Conservation (phyloP, 2,329 filamentous ascomycete species). For the Rhynchosporium secalis region DNA sequence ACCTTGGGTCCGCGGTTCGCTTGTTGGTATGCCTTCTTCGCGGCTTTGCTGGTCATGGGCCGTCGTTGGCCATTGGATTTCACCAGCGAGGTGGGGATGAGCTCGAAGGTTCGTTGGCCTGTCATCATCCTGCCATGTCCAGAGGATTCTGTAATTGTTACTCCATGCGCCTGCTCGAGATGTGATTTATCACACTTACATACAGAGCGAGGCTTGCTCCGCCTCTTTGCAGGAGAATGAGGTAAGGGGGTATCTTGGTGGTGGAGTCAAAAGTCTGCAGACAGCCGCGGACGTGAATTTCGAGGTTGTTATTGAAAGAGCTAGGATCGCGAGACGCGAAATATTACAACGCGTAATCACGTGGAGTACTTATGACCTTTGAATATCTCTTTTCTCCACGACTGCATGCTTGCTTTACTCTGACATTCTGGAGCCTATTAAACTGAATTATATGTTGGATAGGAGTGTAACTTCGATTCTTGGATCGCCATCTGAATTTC, state of each 20-base stretch:
- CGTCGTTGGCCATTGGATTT: constrained; percentile 34
- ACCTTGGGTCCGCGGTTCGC: constrained; percentile 45
- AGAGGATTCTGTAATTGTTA: neutral
- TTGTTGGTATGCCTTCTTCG: constrained; percentile 48
- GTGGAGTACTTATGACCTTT: too few species aligned
- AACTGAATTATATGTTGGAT: too few species aligned
- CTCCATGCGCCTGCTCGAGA: neutral
- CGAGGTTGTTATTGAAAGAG: neutral
- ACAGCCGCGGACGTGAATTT: neutral
- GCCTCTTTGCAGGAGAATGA: neutral
- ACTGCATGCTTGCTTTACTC: too few species aligned
- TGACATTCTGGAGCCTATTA: too few species aligned
- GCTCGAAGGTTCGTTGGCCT: constrained; percentile 47
- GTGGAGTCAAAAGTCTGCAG: neutral
- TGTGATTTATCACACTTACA: neutral
- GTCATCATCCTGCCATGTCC: constrained; percentile 28
- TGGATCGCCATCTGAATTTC: too few species aligned
- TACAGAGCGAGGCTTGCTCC: neutral
- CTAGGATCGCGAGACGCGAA: neutral
- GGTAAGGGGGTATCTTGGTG: neutral
- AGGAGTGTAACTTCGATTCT: too few species aligned
- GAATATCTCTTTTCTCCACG: too few species aligned
- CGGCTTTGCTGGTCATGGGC: constrained; percentile 53
- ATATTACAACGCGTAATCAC: neutral
- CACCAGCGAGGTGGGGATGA: constrained; percentile 43